phyloP scores from a whole-genome alignment of 1,284 basidiomycete species.

The Trichosporon ovoides region DNA sequence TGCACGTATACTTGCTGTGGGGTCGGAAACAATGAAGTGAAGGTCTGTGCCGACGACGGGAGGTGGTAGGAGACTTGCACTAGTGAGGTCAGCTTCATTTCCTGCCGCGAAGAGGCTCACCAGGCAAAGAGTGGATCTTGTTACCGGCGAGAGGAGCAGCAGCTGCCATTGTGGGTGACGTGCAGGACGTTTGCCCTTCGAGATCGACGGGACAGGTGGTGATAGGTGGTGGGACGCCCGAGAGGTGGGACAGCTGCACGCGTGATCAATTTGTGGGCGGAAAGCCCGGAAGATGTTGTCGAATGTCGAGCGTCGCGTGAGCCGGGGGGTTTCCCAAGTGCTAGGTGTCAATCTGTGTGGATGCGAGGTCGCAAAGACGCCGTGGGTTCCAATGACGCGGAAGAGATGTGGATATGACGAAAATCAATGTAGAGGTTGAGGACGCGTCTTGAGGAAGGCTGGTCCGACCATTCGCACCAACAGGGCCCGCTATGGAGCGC shows the following conservation, averaged over 20 bases:
- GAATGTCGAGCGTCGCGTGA: neutral
- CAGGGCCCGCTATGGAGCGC: neutral
- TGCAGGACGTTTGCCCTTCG: neutral
- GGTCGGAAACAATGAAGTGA: conserved; percentile 33
- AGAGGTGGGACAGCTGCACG: neutral
- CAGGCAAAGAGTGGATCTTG: conserved; percentile 42
- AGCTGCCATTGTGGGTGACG: conserved; percentile 15
- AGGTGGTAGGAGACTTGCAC: conserved; percentile 43
- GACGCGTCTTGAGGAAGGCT: neutral
- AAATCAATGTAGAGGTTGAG: neutral
- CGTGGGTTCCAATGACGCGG: neutral
- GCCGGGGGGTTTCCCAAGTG: neutral
- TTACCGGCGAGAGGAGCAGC: conserved; percentile 31
- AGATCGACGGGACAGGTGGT: neutral
- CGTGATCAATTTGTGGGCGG: neutral
- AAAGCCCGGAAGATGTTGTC: neutral
- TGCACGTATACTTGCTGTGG: conserved; percentile 46
- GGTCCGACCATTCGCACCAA: neutral
- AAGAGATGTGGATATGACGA: neutral
- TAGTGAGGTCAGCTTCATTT: conserved; percentile 15
- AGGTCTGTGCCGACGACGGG: conserved; percentile 34
- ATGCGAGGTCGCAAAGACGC: neutral
- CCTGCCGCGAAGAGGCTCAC: conserved; percentile 20
- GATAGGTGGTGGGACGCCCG: neutral
- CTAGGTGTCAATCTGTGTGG: neutral